A percentile compares a stretch with the other conserved stretches of the same genome.
Evolutionary conservation across 2,329 filamentous ascomycete genomes (phyloP).

Genomic region (Stachybotrys chlorohalonatus): DNA sequence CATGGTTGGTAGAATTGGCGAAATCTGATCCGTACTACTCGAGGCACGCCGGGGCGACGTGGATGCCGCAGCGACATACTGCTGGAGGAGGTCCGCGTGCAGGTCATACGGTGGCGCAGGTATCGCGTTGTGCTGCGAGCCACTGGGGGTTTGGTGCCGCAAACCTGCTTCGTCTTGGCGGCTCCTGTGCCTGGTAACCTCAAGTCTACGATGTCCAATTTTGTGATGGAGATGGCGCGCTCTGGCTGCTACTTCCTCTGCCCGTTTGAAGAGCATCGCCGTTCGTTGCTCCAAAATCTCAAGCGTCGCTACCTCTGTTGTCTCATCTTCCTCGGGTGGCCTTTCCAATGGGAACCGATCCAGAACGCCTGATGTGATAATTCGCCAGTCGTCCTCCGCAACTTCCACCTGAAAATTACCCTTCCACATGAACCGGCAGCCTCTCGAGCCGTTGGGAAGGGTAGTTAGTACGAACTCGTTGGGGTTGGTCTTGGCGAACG

Average conservation of each 20-base stretch:
- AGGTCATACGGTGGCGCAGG: conserved; percentile 33
- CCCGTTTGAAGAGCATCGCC: conserved; percentile 67
- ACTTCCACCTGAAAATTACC: conserved; percentile 75
- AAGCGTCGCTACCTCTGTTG: conserved; percentile 73
- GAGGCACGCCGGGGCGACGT: conserved; percentile 5
- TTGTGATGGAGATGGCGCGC: conserved; percentile 74
- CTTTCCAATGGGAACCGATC: conserved; percentile 71
- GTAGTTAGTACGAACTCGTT: conserved; percentile 67
- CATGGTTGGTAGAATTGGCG: background rate
- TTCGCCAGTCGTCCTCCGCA: conserved; percentile 75
- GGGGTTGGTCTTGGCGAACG: conserved; percentile 73
- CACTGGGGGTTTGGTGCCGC: conserved; percentile 23
- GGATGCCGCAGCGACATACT: conserved; percentile 28
- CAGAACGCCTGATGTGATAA: conserved; percentile 74
- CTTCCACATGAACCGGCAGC: conserved; percentile 76
- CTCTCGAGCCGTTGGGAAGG: conserved; percentile 56
- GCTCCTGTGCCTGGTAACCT: conserved; percentile 18
- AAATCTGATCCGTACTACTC: background rate
- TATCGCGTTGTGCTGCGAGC: conserved; percentile 12
- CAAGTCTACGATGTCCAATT: conserved; percentile 32
- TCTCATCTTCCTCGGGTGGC: conserved; percentile 77
- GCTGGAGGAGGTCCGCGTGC: conserved; percentile 46
- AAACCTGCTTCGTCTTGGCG: conserved; percentile 20
- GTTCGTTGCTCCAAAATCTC: conserved; percentile 77
- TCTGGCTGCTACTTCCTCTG: conserved; percentile 57